Percentiles rank a stretch among this genome's conserved stretches.
These are phyloP conservation scores for Metrosideros polymorpha DNA, from an alignment of 441 rosid species.

Conservation along the genomic window DNA sequence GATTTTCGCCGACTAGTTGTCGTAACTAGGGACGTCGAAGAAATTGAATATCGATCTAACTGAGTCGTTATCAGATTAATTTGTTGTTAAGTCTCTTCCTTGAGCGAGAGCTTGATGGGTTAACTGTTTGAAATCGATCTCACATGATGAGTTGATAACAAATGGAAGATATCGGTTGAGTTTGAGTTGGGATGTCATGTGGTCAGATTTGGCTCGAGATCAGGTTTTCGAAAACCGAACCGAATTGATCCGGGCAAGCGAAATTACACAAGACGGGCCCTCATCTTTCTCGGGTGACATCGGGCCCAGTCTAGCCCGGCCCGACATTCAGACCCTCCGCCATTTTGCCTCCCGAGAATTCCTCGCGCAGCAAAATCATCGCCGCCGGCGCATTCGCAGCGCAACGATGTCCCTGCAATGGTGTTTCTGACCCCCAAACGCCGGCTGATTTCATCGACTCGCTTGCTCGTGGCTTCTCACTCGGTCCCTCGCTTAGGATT, in stretches of 20 bases:
- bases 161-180: not conserved
- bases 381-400: not conserved
- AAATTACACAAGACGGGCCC: not conserved
- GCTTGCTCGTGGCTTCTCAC: not conserved
- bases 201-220: not conserved
- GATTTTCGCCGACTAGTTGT: too few relatives aligned
- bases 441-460: not conserved
- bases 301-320: not conserved
- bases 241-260: not conserved
- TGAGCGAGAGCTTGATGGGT: too few relatives aligned
- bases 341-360: not conserved
- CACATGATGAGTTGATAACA: too few relatives aligned
- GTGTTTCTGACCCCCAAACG: not conserved
- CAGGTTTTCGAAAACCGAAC: not conserved
- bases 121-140: too few relatives aligned
- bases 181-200: not conserved
- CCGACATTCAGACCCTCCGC: not conserved
- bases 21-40: too few relatives aligned
- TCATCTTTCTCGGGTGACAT: not conserved
- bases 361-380: not conserved
- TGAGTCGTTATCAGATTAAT: too few relatives aligned
- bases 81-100: too few relatives aligned
- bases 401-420: not conserved
- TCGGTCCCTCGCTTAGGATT: constrained; percentile 6
- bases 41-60: too few relatives aligned